Evolutionary conservation across 163 green algal genomes (phyloP).

Genomic region (Coccomyxa subellipsoidea): DNA sequence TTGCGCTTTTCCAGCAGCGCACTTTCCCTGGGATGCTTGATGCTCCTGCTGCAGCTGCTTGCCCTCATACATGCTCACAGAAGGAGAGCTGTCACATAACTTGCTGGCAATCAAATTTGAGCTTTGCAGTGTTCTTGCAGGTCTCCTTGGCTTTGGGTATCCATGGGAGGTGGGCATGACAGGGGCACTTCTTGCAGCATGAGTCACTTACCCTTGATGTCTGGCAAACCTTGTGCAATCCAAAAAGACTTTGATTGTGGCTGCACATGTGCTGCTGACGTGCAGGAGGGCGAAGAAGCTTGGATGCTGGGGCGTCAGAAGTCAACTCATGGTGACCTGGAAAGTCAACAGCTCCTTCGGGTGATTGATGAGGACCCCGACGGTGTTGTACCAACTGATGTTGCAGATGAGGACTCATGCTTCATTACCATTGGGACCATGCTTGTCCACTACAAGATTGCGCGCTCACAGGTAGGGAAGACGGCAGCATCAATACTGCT

Average conservation of each 20-base stretch:
- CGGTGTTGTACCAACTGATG: not conserved
- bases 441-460: not conserved
- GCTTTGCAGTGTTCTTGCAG: too few relatives aligned
- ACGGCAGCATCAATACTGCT: too few relatives aligned
- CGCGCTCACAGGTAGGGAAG: not conserved
- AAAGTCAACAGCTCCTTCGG: not conserved
- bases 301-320: not conserved
- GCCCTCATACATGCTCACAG: too few relatives aligned
- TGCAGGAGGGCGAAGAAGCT: not conserved
- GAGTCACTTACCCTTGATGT: too few relatives aligned
- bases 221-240: too few relatives aligned
- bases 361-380: not conserved
- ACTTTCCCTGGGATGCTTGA: too few relatives aligned
- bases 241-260: not conserved
- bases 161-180: not conserved
- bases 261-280: too few relatives aligned
- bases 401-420: not conserved
- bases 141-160: not conserved
- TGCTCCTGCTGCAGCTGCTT: too few relatives aligned
- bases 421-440: not conserved
- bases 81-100: too few relatives aligned
- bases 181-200: too few relatives aligned
- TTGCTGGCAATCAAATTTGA: too few relatives aligned
- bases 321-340: not conserved
- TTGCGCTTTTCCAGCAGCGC: too few relatives aligned